A percentile compares a stretch with the other conserved stretches of the same genome.
phyloP scores from a whole-genome alignment of 139 green algal species.

The Zygnema circumcarinatum region DNA sequence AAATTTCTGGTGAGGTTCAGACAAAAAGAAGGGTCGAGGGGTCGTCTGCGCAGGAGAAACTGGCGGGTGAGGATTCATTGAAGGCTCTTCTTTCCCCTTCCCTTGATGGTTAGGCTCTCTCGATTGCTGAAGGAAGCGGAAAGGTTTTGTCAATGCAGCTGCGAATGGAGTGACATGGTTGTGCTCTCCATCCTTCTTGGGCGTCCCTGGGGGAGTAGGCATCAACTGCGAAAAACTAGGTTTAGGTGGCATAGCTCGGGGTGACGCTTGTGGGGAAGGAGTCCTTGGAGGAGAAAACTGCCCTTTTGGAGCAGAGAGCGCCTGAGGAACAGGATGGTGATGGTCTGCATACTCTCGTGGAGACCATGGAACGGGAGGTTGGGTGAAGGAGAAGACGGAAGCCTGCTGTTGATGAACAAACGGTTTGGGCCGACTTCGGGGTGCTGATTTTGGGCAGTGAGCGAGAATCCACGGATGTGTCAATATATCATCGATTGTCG shows the following conservation, averaged over 20 bases:
- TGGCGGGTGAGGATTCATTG: background rate
- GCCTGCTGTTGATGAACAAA: background rate
- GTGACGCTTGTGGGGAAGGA: background rate
- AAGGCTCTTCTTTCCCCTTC: background rate
- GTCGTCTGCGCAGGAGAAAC: background rate
- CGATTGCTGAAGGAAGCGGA: background rate
- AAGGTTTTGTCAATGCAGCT: background rate
- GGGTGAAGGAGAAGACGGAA: background rate
- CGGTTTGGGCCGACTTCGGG: background rate
- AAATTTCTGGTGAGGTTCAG: background rate
- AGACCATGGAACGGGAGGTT: background rate
- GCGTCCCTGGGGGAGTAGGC: background rate
- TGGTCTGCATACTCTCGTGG: background rate
- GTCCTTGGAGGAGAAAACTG: background rate
- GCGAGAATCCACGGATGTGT: conserved; percentile 2
- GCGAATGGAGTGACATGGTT: background rate
- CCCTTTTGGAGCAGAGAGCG: background rate
- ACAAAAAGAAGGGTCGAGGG: background rate
- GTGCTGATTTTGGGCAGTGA: background rate
- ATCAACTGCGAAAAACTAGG: background rate
- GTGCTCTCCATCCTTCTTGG: background rate
- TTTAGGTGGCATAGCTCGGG: background rate
- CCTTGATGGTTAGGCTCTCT: background rate
- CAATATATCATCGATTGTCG: conserved; percentile 20
- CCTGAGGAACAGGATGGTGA: background rate